A percentile compares a stretch with the other conserved stretches of the same genome.
Conservation (phyloP, 1,284 basidiomycete genomes). For the Cryptococcus sp. region DNA sequence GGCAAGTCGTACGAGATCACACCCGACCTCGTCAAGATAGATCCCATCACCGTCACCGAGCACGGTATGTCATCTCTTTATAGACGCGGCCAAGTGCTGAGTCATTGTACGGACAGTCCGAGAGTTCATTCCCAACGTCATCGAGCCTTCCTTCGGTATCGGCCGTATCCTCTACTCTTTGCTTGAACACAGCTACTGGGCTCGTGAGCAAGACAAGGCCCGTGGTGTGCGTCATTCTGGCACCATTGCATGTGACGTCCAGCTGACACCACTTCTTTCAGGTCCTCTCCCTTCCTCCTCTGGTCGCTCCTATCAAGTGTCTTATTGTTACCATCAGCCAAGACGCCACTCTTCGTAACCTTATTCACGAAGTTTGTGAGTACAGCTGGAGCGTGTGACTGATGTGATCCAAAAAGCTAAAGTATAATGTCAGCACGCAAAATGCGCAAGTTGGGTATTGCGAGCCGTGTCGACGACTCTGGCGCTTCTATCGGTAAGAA, state of each 20-base stretch:
- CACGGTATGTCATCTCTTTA: slow-evolving; percentile 62
- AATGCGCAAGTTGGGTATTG: slow-evolving; percentile 83
- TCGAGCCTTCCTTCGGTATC: slow-evolving; percentile 97
- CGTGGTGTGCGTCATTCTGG: slow-evolving; percentile 66
- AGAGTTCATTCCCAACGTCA: slow-evolving; percentile 96
- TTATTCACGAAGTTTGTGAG: slow-evolving; percentile 88
- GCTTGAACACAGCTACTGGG: slow-evolving; percentile 96
- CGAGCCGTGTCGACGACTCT: slow-evolving; percentile 92
- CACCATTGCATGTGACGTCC: background rate
- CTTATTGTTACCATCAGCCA: slow-evolving; percentile 94
- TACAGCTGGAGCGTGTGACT: slow-evolving; percentile 35
- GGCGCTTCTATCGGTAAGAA: slow-evolving; percentile 94
- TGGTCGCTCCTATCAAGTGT: slow-evolving; percentile 95
- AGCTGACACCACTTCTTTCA: slow-evolving; percentile 40
- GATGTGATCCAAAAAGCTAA: slow-evolving; percentile 1
- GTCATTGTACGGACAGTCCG: slow-evolving; percentile 63
- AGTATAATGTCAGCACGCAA: slow-evolving; percentile 64
- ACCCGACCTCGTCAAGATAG: slow-evolving; percentile 74
- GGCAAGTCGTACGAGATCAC: slow-evolving; percentile 73
- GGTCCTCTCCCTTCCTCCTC: slow-evolving; percentile 85
- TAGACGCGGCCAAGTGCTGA: background rate
- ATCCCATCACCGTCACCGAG: slow-evolving; percentile 86
- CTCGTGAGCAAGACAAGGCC: slow-evolving; percentile 83
- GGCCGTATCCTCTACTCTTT: slow-evolving; percentile 93
- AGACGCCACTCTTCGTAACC: slow-evolving; percentile 78